Base-by-base conservation (phyloP, 345 rosid genomes). In the Eucalyptus pumila region DNA sequence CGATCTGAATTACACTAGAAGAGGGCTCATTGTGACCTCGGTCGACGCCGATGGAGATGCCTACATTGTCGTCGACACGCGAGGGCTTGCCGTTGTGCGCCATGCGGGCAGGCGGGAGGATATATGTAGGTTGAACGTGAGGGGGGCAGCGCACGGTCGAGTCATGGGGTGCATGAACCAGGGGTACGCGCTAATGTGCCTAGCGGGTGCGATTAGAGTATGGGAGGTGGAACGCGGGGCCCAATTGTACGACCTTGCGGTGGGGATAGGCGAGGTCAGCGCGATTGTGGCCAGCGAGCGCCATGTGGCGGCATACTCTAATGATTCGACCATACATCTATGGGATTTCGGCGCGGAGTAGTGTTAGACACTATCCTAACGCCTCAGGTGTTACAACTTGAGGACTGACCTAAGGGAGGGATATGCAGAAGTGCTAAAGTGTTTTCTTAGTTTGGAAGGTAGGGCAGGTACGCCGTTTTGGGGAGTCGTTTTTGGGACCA, bases 281-380 rank as follows among this genome's bases (percentile, higher is more conserved):
- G 98, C 96, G 2, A 90, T 96, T 10, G 96, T 92, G 54, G 96
- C 95, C 0, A 92, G 95, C 48, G 98, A 96, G 15, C 92, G 97
- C 87, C 94, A 98, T 92, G 96, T 98, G 93, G 99, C 95, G 10
- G 99, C 92, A n/a, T 92, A 93, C 11, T 86, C 95, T 8, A 87
- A 83, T 24, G 96, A 92, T 76, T 89, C 92, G 40, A 76, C 87
- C 3, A 93, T 98, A 91, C 97, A 97, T 87, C 88, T 98, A 15
- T 98, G 99, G 99, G 97, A 98, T 92, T 97, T 96, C 51, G 98
- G 99, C 60, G 98, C 91, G 60, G 90, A 89, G 91, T 90, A 91
- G 72, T 13, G 34, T 67, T 4, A 23, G 62, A 24, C 62, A 40
- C 21, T 65, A 15, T 76, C 47, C 85, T 76, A 40, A 76, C 85